These are phyloP conservation scores for Zizania palustris DNA, from an alignment of 202 grass and related monocot genomes.

Conservation along the genomic window DNA sequence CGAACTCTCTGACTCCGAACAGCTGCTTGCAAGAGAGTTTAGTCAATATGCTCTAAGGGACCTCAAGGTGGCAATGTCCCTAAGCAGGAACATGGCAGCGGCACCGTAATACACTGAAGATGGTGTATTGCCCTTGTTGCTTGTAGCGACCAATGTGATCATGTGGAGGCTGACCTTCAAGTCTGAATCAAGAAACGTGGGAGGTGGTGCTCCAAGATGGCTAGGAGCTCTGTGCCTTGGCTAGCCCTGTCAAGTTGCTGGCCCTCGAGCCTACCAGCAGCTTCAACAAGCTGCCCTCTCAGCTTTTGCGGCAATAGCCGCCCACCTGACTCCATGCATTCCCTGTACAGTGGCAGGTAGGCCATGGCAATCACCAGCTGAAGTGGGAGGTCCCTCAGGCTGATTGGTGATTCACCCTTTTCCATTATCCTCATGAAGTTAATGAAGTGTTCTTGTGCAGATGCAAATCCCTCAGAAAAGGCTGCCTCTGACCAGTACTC, in stretches of 20 bases:
- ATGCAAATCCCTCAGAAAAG: constrained; percentile 56
- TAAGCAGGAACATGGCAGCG: constrained; percentile 27
- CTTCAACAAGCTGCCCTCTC: constrained; percentile 95
- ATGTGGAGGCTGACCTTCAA: constrained; percentile 22
- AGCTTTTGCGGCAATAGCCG: constrained; percentile 79
- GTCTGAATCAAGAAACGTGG: constrained; percentile 61
- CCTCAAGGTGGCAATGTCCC: constrained; percentile 42
- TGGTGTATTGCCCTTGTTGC: constrained; percentile 37
- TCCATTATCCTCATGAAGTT: constrained; percentile 84
- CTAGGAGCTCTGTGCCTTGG: constrained; percentile 71
- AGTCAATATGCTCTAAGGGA: constrained; percentile 34
- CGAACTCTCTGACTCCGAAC: constrained; percentile 53
- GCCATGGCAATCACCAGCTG: constrained; percentile 79
- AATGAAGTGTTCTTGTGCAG: constrained; percentile 69
- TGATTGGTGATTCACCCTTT: constrained; percentile 67
- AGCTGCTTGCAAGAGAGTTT: constrained; percentile 45
- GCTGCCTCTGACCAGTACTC: constrained; percentile 93
- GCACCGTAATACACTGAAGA: constrained; percentile 28
- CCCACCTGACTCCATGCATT: constrained; percentile 63
- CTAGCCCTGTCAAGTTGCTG: constrained; percentile 51
- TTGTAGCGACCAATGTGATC: neutral
- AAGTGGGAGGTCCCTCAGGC: constrained; percentile 64
- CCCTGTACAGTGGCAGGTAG: constrained; percentile 85
- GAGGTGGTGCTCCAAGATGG: constrained; percentile 88
- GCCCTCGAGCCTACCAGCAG: constrained; percentile 67